Evolutionary conservation across 1,284 basidiomycete genomes (phyloP), one percentile per base, ranked within the genome.

Genomic region (Heliocybe sulcata): DNA sequence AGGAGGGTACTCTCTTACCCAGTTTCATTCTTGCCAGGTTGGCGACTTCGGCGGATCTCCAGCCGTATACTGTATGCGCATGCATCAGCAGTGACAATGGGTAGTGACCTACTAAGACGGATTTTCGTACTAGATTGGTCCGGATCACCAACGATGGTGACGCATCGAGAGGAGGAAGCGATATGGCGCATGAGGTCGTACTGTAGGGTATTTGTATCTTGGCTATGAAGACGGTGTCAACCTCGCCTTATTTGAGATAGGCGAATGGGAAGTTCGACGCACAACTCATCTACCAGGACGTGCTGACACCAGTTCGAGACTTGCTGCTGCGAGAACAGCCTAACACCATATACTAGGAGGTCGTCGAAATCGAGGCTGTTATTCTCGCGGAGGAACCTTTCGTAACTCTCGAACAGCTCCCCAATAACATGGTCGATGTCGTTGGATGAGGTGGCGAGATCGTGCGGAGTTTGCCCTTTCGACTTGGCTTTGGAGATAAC

Each of bases 301-400:
- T 94, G 90, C 53, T 72, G 71, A 63, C 92, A 88, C 74, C 85
- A 85, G 1, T 66, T 65, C 1, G 82, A 76, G 1, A 88, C 76
- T 16, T 75, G 67, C 4, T 86, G 75, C 19, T 70, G 64, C 2
- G 67, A 69, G 62, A 95, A 91, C 25, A 95, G 78, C 59, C 79
- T 77, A n/a, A 91, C 77, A 0, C 89, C 92, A 63, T 81, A 88
- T 0, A 93, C 66, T 0, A 97, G 76, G 22, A 96, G 73, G 65
- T 96, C 94, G 64, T 97, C 94, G 63, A 96, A 97, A 69, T 97
- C 94, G 12, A 96, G 74, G 27, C 88, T 83, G 58, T 92, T 91
- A 57, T 76, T 80, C 22, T 75, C 72, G 42, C 76, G 72, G 29
- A 95, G 73, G 1, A 73, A 72, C 14, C 71, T 72, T 62, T 93